Percentiles rank a stretch among this genome's conserved stretches.
Conservation (phyloP, 768 basidiomycete species). For the Clathrus columnatus region DNA sequence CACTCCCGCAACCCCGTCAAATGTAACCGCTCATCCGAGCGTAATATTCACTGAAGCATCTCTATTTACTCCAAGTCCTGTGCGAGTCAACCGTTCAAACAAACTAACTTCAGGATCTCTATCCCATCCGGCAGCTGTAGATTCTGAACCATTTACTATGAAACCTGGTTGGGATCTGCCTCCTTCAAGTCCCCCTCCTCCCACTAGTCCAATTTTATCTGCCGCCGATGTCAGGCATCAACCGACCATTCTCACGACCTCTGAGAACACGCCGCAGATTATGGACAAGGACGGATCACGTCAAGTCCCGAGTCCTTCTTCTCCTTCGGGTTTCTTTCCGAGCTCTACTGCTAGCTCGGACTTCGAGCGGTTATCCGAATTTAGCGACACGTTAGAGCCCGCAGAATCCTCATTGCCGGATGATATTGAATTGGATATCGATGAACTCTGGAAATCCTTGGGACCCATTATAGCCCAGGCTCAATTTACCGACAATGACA, state of each 20-base stretch:
- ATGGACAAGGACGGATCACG: not conserved
- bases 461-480: slow-evolving; percentile 9
- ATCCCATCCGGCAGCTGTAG: not conserved
- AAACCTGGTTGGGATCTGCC: slow-evolving; percentile 10
- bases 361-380: not conserved
- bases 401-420: not conserved
- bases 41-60: not conserved
- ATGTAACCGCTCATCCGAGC: slow-evolving; percentile 4
- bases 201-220: slow-evolving; percentile 7
- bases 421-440: slow-evolving; percentile 7
- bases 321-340: not conserved
- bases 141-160: not conserved
- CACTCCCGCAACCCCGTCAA: not conserved
- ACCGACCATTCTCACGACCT: not conserved
- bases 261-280: not conserved
- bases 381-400: too few relatives aligned
- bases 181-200: slow-evolving; percentile 9
- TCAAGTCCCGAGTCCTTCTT: not conserved
- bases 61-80: not conserved
- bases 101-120: not conserved
- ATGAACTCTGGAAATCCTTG: slow-evolving; percentile 6
- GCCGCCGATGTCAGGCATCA: not conserved
- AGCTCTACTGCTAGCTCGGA: not conserved
- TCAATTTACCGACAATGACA: not conserved
- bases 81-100: not conserved